Evolutionary conservation across 257 asterid species (phyloP).

Genomic region (Solanum okadae): DNA sequence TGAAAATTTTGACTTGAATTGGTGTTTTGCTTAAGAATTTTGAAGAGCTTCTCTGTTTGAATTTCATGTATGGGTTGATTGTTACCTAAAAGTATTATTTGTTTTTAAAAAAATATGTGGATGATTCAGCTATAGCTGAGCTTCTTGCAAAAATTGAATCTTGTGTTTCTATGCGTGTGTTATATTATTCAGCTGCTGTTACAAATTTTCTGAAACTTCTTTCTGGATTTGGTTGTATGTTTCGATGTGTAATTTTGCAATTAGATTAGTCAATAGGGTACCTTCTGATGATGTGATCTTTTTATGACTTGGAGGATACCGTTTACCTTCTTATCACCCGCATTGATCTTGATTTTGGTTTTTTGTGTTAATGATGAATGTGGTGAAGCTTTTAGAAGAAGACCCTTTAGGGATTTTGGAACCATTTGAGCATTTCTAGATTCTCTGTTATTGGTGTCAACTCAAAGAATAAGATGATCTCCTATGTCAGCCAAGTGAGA

Average conservation of each 20-base stretch:
- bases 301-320: not conserved
- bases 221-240: too few species aligned
- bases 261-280: not conserved
- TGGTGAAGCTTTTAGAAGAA: not conserved
- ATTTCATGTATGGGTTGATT: not conserved
- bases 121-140: too few species aligned
- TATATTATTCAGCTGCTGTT: not conserved
- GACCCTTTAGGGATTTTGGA: not conserved
- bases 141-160: not conserved
- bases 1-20: not conserved
- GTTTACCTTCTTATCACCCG: not conserved
- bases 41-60: not conserved
- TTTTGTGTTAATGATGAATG: not conserved
- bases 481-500: not conserved
- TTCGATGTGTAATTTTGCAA: not conserved
- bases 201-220: not conserved
- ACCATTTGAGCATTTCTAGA: not conserved
- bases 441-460: not conserved
- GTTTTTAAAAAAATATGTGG: not conserved
- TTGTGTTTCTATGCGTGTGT: not conserved
- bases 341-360: not conserved
- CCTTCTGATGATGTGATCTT: not conserved
- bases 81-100: too few species aligned
- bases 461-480: not conserved
- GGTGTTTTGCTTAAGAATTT: not conserved